These are phyloP conservation scores for Grosmannia penicillata DNA, from an alignment of 2,329 filamentous ascomycete species.

Conservation along the genomic window DNA sequence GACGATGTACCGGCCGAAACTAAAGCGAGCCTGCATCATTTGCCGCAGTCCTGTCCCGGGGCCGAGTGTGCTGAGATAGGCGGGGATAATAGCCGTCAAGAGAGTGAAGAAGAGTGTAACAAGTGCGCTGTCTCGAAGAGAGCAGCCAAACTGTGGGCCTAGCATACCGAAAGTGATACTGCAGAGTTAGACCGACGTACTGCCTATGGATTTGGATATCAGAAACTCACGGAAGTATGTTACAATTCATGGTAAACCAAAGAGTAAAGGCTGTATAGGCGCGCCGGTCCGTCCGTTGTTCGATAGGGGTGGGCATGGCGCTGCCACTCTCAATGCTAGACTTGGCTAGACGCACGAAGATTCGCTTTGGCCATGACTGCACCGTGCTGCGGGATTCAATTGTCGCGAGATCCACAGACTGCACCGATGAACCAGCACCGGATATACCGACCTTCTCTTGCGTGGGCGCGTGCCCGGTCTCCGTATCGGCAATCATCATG, in stretches of 20 bases:
- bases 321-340: conserved; percentile 27
- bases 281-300: conserved; percentile 23
- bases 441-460: too few relatives aligned
- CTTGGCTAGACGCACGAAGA: too few relatives aligned
- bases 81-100: conserved; percentile 35
- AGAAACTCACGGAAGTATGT: conserved; percentile 25
- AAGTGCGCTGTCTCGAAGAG: conserved; percentile 38
- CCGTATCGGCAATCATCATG: too few relatives aligned
- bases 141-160: conserved; percentile 37
- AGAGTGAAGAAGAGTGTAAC: conserved; percentile 50
- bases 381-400: too few relatives aligned
- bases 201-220: too few relatives aligned
- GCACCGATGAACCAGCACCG: too few relatives aligned
- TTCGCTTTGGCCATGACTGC: too few relatives aligned
- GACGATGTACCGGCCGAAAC: conserved; percentile 44
- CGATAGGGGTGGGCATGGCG: conserved; percentile 25
- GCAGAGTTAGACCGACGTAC: not conserved
- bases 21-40: conserved; percentile 50
- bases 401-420: too few relatives aligned
- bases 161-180: conserved; percentile 48
- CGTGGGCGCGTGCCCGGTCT: too few relatives aligned
- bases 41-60: conserved; percentile 50
- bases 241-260: conserved; percentile 33
- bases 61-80: conserved; percentile 41
- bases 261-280: conserved; percentile 31